Conservation (phyloP, 164 flowering plant species). For the Magnolia changhungtana region DNA sequence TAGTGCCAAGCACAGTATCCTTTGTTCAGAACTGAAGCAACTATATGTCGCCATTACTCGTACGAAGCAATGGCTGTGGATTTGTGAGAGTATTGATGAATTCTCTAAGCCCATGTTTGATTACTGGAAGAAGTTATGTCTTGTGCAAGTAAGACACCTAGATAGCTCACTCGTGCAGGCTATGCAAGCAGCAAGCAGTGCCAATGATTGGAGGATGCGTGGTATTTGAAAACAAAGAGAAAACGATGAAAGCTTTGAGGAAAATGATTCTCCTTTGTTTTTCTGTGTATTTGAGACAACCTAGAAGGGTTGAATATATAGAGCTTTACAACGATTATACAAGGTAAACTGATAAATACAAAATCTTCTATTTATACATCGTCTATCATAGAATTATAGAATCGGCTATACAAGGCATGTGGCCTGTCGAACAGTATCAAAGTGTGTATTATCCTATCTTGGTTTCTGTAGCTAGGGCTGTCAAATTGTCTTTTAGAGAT, state of each 20-base stretch:
- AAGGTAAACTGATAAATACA: too few relatives aligned
- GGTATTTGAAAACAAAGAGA: conserved; percentile 19
- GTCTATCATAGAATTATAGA: too few relatives aligned
- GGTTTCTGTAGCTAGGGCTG: background rate
- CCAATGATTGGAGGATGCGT: conserved; percentile 61
- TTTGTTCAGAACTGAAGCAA: conserved; percentile 82
- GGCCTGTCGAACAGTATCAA: conserved; percentile 19
- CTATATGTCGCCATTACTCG: conserved; percentile 87
- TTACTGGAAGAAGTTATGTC: conserved; percentile 58
- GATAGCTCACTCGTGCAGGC: conserved; percentile 57
- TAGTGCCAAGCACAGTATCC: conserved; percentile 44
- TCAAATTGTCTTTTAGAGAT: background rate
- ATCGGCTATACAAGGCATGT: too few relatives aligned
- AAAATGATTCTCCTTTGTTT: too few relatives aligned
- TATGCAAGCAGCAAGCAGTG: conserved; percentile 62
- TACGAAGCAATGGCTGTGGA: conserved; percentile 77
- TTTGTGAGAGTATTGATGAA: conserved; percentile 58
- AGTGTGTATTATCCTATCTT: conserved; percentile 29
- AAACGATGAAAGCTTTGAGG: too few relatives aligned
- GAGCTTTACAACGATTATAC: too few relatives aligned
- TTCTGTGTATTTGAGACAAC: too few relatives aligned
- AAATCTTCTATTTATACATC: too few relatives aligned
- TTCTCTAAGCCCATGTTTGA: conserved; percentile 61
- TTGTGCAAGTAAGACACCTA: conserved; percentile 48
- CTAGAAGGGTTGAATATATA: too few relatives aligned